A percentile compares a stretch with the other conserved stretches of the same genome.
These are phyloP conservation scores for Ceriops tagal DNA, from an alignment of 345 rosid genomes.

Conservation along the genomic window DNA sequence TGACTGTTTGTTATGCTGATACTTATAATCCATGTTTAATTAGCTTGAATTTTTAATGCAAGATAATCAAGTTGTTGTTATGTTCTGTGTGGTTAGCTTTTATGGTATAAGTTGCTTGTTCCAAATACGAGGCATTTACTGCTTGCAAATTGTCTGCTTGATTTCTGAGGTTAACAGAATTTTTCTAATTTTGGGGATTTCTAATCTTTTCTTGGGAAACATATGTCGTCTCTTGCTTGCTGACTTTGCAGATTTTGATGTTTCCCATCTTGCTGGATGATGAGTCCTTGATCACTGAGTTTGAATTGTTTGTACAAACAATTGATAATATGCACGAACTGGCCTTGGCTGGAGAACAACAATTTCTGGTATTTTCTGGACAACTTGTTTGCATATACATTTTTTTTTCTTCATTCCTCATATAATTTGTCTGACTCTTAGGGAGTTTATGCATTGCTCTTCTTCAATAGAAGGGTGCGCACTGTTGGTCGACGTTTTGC, in stretches of 20 bases:
- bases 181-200: background rate
- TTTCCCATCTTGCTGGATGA: constrained; percentile 82
- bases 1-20: background rate
- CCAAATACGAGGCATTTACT: background rate
- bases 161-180: background rate
- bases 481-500: constrained; percentile 80
- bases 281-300: constrained; percentile 63
- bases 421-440: constrained; percentile 26
- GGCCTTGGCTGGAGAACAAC: constrained; percentile 84
- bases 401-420: constrained; percentile 14
- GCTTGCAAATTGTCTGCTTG: background rate
- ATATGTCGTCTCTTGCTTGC: constrained; percentile 6
- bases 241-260: constrained; percentile 77
- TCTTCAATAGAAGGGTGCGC: constrained; percentile 88
- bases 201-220: background rate
- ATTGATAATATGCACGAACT: constrained; percentile 89
- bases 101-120: background rate
- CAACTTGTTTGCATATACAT: background rate
- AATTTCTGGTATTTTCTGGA: constrained; percentile 66
- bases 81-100: background rate
- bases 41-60: background rate
- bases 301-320: constrained; percentile 81
- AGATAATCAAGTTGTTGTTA: background rate
- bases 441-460: constrained; percentile 92
- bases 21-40: background rate